Conservation (phyloP, 768 basidiomycete genomes). For the Kwoniella sp. region DNA sequence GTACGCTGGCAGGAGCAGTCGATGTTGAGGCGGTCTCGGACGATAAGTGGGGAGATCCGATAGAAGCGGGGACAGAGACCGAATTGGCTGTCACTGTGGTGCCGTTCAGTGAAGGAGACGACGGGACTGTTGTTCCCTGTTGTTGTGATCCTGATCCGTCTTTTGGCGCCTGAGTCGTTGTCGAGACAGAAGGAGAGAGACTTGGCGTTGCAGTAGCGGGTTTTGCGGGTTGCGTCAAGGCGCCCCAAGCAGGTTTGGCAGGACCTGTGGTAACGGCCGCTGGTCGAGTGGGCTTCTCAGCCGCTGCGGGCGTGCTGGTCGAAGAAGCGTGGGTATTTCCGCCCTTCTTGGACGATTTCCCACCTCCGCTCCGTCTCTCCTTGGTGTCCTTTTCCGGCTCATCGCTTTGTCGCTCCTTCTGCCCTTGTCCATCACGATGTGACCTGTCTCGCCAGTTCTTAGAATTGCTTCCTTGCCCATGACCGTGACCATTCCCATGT, state of each 20-base stretch:
- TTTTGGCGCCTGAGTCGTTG: slow-evolving; percentile 2
- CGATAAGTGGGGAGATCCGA: slow-evolving; percentile 14
- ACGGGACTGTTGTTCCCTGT: slow-evolving; percentile 20
- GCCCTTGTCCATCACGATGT: slow-evolving; percentile 11
- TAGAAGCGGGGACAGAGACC: slow-evolving; percentile 13
- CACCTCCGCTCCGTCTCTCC: slow-evolving; percentile 15
- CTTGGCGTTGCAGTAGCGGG: not conserved
- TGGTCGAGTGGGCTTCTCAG: slow-evolving; percentile 1
- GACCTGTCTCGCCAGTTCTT: slow-evolving; percentile 30
- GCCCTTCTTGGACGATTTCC: slow-evolving; percentile 25
- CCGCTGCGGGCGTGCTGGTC: not conserved
- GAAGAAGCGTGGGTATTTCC: not conserved
- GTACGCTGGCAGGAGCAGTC: slow-evolving; percentile 19
- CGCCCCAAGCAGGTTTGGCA: slow-evolving; percentile 28
- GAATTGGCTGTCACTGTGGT: slow-evolving; percentile 28
- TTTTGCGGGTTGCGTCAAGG: slow-evolving; percentile 11
- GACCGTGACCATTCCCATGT: not conserved
- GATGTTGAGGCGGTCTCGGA: slow-evolving; percentile 27
- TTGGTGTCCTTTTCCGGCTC: slow-evolving; percentile 13
- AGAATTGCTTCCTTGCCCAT: slow-evolving; percentile 22
- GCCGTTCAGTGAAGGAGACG: slow-evolving; percentile 31
- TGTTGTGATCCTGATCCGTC: not conserved
- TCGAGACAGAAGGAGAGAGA: slow-evolving; percentile 1
- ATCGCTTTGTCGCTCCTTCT: slow-evolving; percentile 10
- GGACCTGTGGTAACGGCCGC: not conserved